Evolutionary conservation across 225 moss, liverwort and hornwort genomes (phyloP).

Genomic region (Ulota crispa): DNA sequence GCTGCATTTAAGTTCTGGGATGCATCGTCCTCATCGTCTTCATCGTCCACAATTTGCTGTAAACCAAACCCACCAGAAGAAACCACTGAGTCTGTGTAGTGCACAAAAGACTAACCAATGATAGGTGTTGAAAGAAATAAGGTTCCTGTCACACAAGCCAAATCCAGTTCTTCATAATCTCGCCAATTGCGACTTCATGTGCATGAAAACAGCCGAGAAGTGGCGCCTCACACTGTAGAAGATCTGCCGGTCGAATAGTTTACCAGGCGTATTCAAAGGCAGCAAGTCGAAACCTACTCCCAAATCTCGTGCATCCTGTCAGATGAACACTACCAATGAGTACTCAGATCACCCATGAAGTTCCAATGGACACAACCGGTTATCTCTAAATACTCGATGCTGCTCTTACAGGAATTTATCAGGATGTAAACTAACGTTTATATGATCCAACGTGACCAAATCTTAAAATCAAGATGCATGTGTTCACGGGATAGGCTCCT

Average conservation of each 20-base stretch:
- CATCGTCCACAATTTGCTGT: constrained; percentile 50
- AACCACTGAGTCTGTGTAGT: constrained; percentile 12
- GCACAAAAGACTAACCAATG: constrained; percentile 4
- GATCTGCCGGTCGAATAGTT: constrained; percentile 70
- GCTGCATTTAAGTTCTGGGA: constrained; percentile 36
- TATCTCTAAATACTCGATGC: neutral
- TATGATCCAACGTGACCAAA: neutral
- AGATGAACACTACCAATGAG: constrained; percentile 13
- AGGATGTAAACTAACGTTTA: neutral
- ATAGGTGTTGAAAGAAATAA: neutral
- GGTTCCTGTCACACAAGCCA: constrained; percentile 4
- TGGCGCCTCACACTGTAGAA: constrained; percentile 74
- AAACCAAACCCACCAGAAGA: constrained; percentile 29
- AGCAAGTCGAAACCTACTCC: constrained; percentile 79
- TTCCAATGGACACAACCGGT: neutral
- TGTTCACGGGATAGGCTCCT: neutral
- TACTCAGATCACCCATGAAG: constrained; percentile 9
- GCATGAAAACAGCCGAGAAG: constrained; percentile 20
- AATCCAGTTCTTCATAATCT: constrained; percentile 15
- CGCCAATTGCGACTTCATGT: neutral
- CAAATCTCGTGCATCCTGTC: constrained; percentile 93
- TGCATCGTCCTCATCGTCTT: constrained; percentile 38
- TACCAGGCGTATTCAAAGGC: constrained; percentile 76
- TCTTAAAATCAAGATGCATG: neutral
- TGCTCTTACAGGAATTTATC: neutral